Base-by-base conservation (phyloP, 2,329 filamentous ascomycete species). In the Alternaria brassicae region DNA sequence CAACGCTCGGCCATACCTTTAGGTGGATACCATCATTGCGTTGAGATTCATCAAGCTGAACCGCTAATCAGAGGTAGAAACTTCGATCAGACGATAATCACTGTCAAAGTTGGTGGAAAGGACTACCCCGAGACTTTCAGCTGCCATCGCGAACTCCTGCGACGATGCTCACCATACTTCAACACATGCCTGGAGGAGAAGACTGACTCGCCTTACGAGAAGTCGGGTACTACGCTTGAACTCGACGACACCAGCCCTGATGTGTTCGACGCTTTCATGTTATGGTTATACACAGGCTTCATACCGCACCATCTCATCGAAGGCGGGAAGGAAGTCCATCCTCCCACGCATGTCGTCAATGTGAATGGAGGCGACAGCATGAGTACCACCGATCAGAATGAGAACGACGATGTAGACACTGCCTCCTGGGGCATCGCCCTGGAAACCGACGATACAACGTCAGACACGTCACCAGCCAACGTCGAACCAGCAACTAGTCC, bases 261-360 rank as follows among this genome's bases (percentile, higher is more conserved):
- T 53, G 73, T 76, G n/a, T 77, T 77, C 45, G 74, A 77, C 58
- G 70, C 72, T 7, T 77, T 77, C 54, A 74, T 77, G 73, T 64
- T 77, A 53, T 77, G 74, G 74, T 58, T 77, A n/a, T 74, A 76
- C 53, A 77, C 74, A 6, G 74, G 74, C 8, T 71, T 72, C 49
- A 74, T 77, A 21, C 74, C 74, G 6, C 74, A 77, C 23, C 74
- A 77, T 65, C 67, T 77, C 6, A 75, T 77, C 44, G 74, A 77
- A 57, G 74, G 74, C 6, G 69, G 72, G 3, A 76, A 75, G 47
- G 74, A 77, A 45, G 53, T 72, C 8, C 68, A 72, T 21, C 62
- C 71, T 8, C 71, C 70, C 5, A 68, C 71, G n/a, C 72, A 71
- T 37, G 63, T 69, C 19, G 63, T 73, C 55, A 68, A 64, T 41